Evolutionary conservation across 768 basidiomycete species (phyloP).

Genomic region (Kwoniella mangroviensis): DNA sequence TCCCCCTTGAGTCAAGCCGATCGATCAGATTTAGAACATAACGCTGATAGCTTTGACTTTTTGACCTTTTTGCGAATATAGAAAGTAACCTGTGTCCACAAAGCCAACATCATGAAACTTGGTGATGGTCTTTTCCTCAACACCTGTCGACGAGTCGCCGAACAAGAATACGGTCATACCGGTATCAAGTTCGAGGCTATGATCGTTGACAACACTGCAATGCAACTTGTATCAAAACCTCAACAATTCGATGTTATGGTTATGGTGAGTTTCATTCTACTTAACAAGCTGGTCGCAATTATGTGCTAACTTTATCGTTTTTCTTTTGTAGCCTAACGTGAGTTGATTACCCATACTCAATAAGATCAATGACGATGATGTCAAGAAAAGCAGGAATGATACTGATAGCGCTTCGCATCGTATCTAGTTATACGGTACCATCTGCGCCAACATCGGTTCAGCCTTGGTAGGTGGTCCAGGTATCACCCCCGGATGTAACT

Average conservation of each 20-base stretch:
- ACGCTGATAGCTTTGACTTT: neutral
- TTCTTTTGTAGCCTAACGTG: slow-evolving; percentile 36
- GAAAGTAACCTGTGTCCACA: slow-evolving; percentile 99
- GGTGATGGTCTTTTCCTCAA: slow-evolving; percentile 99
- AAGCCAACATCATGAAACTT: slow-evolving; percentile 99
- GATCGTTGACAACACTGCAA: slow-evolving; percentile 99
- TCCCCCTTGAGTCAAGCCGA: neutral
- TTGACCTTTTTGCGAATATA: slow-evolving; percentile 51
- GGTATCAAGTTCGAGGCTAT: slow-evolving; percentile 95
- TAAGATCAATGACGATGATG: neutral
- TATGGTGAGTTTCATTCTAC: no score
- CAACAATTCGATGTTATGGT: slow-evolving; percentile 99
- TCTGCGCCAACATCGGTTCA: slow-evolving; percentile 97
- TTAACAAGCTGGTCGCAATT: no score
- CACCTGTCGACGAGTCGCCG: slow-evolving; percentile 93
- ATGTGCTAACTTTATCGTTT: no score
- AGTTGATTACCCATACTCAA: slow-evolving; percentile 3
- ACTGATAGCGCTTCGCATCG: neutral
- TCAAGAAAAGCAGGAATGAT: neutral
- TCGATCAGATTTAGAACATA: neutral
- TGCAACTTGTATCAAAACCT: slow-evolving; percentile 97
- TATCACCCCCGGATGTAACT: slow-evolving; percentile 96
- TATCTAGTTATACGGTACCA: slow-evolving; percentile 78
- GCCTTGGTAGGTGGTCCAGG: slow-evolving; percentile 98
- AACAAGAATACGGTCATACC: slow-evolving; percentile 83